These are phyloP conservation scores for Tetrapisispora phaffii DNA, from an alignment of 805 yeast species.

Conservation along the genomic window DNA sequence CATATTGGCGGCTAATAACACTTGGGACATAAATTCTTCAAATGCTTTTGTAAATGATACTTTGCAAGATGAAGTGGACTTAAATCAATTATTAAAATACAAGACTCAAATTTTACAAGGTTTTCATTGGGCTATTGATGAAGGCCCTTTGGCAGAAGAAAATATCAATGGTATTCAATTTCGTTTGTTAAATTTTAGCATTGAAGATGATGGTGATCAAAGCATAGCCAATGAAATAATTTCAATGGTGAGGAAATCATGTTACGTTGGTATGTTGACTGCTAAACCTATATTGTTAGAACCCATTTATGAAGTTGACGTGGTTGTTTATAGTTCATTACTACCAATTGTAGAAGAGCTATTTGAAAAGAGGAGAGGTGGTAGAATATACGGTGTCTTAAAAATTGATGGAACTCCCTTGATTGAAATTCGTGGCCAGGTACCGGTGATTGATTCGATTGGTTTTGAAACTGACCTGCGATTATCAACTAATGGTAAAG, in stretches of 20 bases:
- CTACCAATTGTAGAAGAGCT: conserved; percentile 40
- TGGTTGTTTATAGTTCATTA: conserved; percentile 43
- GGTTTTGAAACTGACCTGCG: conserved; percentile 86
- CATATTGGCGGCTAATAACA: conserved; percentile 66
- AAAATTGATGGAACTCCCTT: conserved; percentile 71
- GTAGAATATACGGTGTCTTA: conserved; percentile 32
- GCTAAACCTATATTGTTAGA: conserved; percentile 76
- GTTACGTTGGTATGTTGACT: conserved; percentile 67
- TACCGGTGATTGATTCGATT: conserved; percentile 85
- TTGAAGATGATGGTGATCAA: conserved; percentile 39
- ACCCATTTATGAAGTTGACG: conserved; percentile 58
- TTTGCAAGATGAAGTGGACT: conserved; percentile 59
- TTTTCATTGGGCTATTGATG: conserved; percentile 70
- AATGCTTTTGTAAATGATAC: conserved; percentile 63
- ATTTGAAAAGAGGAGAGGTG: conserved; percentile 64
- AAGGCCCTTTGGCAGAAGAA: conserved; percentile 91
- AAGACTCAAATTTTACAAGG: conserved; percentile 62
- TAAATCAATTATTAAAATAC: conserved; percentile 33
- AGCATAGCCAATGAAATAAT: conserved; percentile 56
- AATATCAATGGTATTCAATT: conserved; percentile 62
- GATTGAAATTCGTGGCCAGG: conserved; percentile 45
- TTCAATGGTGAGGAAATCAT: conserved; percentile 76
- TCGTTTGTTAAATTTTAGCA: conserved; percentile 47
- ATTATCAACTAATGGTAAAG: conserved; percentile 67
- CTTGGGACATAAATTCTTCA: conserved; percentile 72